Evolutionary conservation across 2,329 filamentous ascomycete genomes (phyloP).

Genomic region (Coleophoma eucalyptorum): DNA sequence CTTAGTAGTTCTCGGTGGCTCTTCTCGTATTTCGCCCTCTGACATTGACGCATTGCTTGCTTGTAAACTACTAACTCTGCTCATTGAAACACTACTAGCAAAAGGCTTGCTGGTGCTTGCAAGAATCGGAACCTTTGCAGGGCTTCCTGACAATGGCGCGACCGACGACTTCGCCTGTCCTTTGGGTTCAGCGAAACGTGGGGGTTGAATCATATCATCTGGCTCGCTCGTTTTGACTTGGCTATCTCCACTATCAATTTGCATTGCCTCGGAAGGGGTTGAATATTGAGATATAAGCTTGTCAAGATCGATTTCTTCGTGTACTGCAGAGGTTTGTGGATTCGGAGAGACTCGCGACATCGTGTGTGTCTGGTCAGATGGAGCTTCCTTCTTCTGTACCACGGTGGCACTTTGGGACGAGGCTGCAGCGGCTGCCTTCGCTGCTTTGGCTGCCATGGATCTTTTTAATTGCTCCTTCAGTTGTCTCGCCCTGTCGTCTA

Average conservation of each 20-base stretch:
- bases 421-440: no score
- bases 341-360: conserved; percentile 14
- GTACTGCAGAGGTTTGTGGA: conserved; percentile 4
- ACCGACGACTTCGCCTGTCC: conserved; percentile 12
- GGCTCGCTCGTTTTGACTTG: no score
- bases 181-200: background rate
- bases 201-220: no score
- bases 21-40: conserved; percentile 29
- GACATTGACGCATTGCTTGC: conserved; percentile 18
- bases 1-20: conserved; percentile 11
- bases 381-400: background rate
- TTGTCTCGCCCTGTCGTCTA: conserved; percentile 25
- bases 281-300: conserved; percentile 2
- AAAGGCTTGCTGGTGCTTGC: conserved; percentile 3
- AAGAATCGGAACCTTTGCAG: conserved; percentile 7
- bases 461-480: conserved; percentile 22
- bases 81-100: conserved; percentile 7
- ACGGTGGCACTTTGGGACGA: no score
- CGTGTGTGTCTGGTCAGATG: background rate
- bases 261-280: background rate
- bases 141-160: conserved; percentile 16
- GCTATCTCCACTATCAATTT: background rate
- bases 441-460: no score
- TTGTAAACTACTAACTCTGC: conserved; percentile 9
- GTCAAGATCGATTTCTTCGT: conserved; percentile 1